phyloP scores from a whole-genome alignment of 352 stramenopile genomes.

The Globisporangium abappressorium region DNA sequence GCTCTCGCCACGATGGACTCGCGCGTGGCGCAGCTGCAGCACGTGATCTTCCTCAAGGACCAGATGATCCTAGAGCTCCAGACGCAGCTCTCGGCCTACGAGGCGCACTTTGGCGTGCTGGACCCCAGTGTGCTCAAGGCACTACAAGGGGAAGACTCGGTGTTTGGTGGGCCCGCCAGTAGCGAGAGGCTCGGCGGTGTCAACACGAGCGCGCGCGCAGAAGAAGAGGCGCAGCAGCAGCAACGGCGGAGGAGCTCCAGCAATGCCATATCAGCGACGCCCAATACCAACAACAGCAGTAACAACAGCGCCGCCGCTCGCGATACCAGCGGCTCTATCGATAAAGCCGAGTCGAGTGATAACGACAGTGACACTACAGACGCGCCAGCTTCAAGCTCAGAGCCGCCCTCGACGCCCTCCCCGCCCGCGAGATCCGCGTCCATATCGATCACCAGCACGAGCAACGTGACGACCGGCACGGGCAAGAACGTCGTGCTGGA shows the following conservation, averaged over 20 bases:
- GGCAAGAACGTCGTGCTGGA: constrained; percentile 83
- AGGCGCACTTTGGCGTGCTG: constrained; percentile 45
- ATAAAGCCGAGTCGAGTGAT: background rate
- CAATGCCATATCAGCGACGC: background rate
- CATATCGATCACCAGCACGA: constrained; percentile 19
- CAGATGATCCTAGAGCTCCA: constrained; percentile 79
- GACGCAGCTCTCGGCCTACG: constrained; percentile 64
- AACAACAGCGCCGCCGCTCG: background rate
- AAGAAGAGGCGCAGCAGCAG: constrained; percentile 14
- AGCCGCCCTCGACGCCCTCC: background rate
- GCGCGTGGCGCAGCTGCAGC: constrained; percentile 64
- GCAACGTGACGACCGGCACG: constrained; percentile 29
- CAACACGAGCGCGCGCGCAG: constrained; percentile 16
- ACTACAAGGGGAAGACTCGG: constrained; percentile 23
- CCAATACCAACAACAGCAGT: background rate
- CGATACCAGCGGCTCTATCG: background rate
- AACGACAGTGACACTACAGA: background rate
- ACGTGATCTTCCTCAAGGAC: constrained; percentile 84
- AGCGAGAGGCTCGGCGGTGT: constrained; percentile 13
- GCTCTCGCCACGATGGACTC: constrained; percentile 33
- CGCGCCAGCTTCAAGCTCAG: background rate
- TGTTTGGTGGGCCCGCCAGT: background rate
- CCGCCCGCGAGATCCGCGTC: constrained; percentile 4
- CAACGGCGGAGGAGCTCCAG: background rate
- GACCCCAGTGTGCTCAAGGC: constrained; percentile 30